phyloP scores from a whole-genome alignment of 495 filamentous ascomycete genomes.

The Sordaria brevicollis region DNA sequence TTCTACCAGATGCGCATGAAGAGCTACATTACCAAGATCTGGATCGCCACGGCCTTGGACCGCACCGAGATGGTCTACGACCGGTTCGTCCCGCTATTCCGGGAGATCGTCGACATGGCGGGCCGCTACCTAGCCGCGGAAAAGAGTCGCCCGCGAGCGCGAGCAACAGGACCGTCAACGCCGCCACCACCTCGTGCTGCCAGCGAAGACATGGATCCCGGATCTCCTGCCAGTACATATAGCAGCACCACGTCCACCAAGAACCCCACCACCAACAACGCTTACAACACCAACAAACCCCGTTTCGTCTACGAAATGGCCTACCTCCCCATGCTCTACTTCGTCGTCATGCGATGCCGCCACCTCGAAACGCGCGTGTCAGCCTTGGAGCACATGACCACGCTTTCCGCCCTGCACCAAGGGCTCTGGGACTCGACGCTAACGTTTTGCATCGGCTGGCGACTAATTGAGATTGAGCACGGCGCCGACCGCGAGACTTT shows the following conservation, averaged over 20 bases:
- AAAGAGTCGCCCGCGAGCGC: neutral
- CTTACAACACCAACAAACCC: conserved; percentile 6
- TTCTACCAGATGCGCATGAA: conserved; percentile 12
- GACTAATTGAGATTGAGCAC: conserved; percentile 26
- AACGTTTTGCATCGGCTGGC: conserved; percentile 16
- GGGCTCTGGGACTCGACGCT: conserved; percentile 20
- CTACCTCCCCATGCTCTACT: conserved; percentile 31
- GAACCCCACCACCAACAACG: neutral
- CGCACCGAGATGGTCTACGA: conserved; percentile 19
- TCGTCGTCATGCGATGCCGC: conserved; percentile 35
- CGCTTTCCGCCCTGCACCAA: conserved; percentile 12
- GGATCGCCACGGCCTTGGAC: conserved; percentile 16
- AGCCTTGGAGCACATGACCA: conserved; percentile 18
- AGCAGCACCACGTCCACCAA: too few relatives aligned
- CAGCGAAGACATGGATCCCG: conserved; percentile 2
- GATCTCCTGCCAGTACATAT: too few relatives aligned
- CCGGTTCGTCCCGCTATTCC: conserved; percentile 11
- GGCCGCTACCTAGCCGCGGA: neutral
- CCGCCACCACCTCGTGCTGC: neutral
- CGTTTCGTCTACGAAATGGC: conserved; percentile 38
- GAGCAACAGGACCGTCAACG: neutral
- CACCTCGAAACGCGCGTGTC: conserved; percentile 25
- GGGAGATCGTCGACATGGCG: conserved; percentile 11
- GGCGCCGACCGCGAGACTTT: conserved; percentile 6
- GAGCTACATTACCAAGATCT: conserved; percentile 9